These are phyloP conservation scores for Canavalia gladiata DNA, from an alignment of 306 rosid genomes.

Conservation along the genomic window DNA sequence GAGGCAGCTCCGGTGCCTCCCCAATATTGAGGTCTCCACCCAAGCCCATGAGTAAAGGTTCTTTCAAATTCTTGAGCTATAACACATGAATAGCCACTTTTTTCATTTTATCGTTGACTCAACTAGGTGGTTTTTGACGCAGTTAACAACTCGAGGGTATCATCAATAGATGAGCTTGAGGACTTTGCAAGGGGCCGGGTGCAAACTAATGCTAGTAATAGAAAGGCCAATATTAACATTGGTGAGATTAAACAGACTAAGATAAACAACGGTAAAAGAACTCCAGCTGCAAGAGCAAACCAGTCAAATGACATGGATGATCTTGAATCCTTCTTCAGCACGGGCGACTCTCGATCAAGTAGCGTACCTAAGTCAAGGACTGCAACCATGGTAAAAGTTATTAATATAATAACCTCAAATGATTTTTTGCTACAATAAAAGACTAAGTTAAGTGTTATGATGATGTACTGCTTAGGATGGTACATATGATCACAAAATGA, in stretches of 20 bases:
- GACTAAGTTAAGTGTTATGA: constrained; percentile 47
- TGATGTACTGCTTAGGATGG: constrained; percentile 65
- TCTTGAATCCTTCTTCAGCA: constrained; percentile 77
- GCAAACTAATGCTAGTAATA: constrained; percentile 53
- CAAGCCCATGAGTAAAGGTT: constrained; percentile 66
- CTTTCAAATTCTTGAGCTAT: constrained; percentile 48
- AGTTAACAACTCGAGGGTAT: constrained; percentile 59
- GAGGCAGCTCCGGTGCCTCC: constrained; percentile 52
- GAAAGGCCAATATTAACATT: constrained; percentile 49
- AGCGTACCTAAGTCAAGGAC: constrained; percentile 88
- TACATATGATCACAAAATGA: constrained; percentile 55
- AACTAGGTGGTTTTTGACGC: constrained; percentile 47
- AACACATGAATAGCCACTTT: constrained; percentile 4
- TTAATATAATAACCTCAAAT: constrained; percentile 34
- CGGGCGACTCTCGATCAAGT: constrained; percentile 64
- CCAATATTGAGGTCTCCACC: constrained; percentile 74
- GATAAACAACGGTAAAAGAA: constrained; percentile 50
- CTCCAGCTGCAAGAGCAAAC: constrained; percentile 48
- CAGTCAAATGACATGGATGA: constrained; percentile 57
- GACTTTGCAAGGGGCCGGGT: constrained; percentile 71
- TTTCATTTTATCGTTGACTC: constrained; percentile 25
- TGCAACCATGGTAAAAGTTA: constrained; percentile 63
- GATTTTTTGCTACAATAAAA: constrained; percentile 25
- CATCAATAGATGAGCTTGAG: constrained; percentile 88
- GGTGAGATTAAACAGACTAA: constrained; percentile 51